Evolutionary conservation across 306 rosid genomes (phyloP), one percentile per base, ranked within the genome.

Genomic region (Quercus robur): DNA sequence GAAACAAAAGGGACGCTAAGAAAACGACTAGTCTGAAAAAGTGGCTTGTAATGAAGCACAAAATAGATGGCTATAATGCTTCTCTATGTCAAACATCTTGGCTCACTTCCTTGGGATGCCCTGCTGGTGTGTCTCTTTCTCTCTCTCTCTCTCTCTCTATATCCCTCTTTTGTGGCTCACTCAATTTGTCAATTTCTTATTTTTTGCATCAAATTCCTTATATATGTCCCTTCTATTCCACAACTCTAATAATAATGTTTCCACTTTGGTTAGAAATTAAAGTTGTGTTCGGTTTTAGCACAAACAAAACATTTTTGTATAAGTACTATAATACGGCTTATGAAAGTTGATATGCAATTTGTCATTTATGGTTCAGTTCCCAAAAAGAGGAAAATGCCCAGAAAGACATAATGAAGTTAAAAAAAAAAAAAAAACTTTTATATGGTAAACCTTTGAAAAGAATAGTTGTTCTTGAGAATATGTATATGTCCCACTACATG

Each of bases 71-170:
- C n/a, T 56, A 82, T 26, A 63, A 70, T 68, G 92, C 93, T 83
- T 90, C 90, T 21, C 70, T 90, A n/a, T 84, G 88, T 78, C 93
- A 86, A 74, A 83, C 91, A 26, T 92, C 91, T 77, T 90, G 97
- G 94, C 38, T 83, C 77, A 81, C 90, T 57, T 83, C 94, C 75
- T 70, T 81, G 18, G 91, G 93, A 1, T 92, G 93, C 78, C 91
- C 94, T 69, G 89, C 93, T 20, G 94, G 97, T 92, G 20, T 12
- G 85, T 80, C 15, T 56, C 26, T 80, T 41, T 74, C 35, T 67
- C 26, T 55, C 25, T 57, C 19, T 25, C 12, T 19, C 75, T 38
- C 46, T 38, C 46, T 38, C 31, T 30, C 31, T 21, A 41, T 41
- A 41, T 8, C 46, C 46, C 46, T 41, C 46, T 41, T 41, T 41